phyloP scores from a whole-genome alignment of 257 asterid genomes.

The Capsicum baccatum region DNA sequence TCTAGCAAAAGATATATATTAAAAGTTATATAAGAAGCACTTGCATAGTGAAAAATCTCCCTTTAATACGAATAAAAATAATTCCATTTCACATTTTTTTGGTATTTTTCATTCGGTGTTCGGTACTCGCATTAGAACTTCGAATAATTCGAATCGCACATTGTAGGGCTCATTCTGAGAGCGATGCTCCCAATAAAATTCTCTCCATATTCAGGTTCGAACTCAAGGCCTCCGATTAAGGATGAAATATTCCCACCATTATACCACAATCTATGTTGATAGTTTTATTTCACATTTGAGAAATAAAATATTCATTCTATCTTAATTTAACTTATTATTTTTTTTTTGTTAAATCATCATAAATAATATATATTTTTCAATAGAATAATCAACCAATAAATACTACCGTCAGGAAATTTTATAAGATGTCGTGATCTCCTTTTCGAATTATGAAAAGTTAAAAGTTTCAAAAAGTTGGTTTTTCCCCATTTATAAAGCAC shows the following conservation, averaged over 20 bases:
- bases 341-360: not conserved
- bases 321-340: not conserved
- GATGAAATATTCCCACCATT: no score
- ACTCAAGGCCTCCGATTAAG: no score
- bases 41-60: not conserved
- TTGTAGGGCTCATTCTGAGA: no score
- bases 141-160: no score
- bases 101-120: no score
- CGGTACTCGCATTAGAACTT: no score
- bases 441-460: not conserved
- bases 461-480: not conserved
- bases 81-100: not conserved
- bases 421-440: not conserved
- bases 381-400: not conserved
- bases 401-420: not conserved
- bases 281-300: not conserved
- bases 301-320: not conserved
- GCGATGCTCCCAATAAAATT: no score
- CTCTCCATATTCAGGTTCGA: no score
- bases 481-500: not conserved
- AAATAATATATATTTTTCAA: not conserved
- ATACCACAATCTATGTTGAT: not conserved
- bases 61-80: not conserved
- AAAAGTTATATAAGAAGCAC: not conserved
- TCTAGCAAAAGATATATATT: not conserved